Percentiles rank a stretch among this genome's conserved stretches.
Conservation (phyloP, 208 protist species). For the Crithidia sp. region DNA sequence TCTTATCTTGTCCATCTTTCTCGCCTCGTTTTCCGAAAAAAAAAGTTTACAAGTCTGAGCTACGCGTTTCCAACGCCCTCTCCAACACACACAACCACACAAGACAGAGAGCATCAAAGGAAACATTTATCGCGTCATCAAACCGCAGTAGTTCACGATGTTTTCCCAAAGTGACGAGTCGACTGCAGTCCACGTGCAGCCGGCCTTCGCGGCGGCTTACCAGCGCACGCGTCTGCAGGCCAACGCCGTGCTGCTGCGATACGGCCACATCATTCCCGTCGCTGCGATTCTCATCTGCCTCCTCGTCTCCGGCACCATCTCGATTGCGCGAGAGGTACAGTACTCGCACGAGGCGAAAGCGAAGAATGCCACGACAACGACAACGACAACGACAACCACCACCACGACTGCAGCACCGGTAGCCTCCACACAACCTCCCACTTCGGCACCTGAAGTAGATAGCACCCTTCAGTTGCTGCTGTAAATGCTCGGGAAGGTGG, state of each 20-base stretch:
- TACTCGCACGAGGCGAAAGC: constrained; percentile 16
- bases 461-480: too few species aligned
- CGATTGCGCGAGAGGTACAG: constrained; percentile 34
- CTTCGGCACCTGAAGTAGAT: background rate
- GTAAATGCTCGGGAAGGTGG: too few species aligned
- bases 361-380: constrained; percentile 11
- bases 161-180: constrained; percentile 13
- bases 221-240: constrained; percentile 22
- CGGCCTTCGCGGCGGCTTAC: constrained; percentile 9
- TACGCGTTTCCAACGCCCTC: too few species aligned
- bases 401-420: constrained; percentile 8
- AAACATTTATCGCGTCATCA: background rate
- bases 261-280: constrained; percentile 48
- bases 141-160: background rate
- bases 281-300: constrained; percentile 37
- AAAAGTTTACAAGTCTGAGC: too few species aligned
- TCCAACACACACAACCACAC: too few species aligned
- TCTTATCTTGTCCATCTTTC: too few species aligned
- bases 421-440: background rate
- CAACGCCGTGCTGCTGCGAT: constrained; percentile 39
- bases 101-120: too few species aligned
- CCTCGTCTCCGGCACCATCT: constrained; percentile 37
- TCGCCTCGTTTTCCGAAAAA: too few species aligned
- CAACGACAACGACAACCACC: constrained; percentile 2
- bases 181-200: constrained; percentile 20